These are phyloP conservation scores for Cucurbita argyrosperma DNA, from an alignment of 306 rosid genomes.

Conservation along the genomic window DNA sequence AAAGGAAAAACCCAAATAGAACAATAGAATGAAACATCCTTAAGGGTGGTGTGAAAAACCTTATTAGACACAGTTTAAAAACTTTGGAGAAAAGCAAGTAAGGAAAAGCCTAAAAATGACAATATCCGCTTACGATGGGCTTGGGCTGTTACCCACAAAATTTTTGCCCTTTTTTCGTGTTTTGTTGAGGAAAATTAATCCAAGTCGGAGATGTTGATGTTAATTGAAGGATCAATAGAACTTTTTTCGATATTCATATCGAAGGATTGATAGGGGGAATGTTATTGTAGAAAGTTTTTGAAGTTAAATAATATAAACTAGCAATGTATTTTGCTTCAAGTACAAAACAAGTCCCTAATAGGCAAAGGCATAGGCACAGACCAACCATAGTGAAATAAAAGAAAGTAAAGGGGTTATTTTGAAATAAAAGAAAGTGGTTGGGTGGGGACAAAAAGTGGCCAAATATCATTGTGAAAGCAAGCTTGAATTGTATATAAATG, in stretches of 20 bases:
- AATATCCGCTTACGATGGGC: too few relatives aligned
- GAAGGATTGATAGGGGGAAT: too few relatives aligned
- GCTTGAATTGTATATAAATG: not conserved
- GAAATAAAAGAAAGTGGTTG: slow-evolving; percentile 2
- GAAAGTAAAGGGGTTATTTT: not conserved
- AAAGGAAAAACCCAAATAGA: too few relatives aligned
- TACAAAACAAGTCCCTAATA: not conserved
- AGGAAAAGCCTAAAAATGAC: too few relatives aligned
- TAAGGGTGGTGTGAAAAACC: too few relatives aligned
- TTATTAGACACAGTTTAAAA: too few relatives aligned
- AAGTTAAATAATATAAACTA: not conserved
- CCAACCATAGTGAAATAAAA: not conserved
- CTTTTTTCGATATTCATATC: too few relatives aligned
- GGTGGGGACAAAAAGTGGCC: not conserved
- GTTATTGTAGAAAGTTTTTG: not conserved
- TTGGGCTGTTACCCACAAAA: not conserved
- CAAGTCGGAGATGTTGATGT: not conserved
- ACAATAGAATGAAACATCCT: too few relatives aligned
- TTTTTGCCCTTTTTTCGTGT: not conserved
- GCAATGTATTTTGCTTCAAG: not conserved
- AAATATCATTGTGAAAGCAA: not conserved
- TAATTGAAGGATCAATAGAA: too few relatives aligned
- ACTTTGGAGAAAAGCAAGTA: too few relatives aligned
- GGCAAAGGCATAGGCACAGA: not conserved
- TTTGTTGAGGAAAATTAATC: not conserved